Evolutionary conservation across 2,329 filamentous ascomycete species (phyloP), one percentile per base, ranked within the genome.

Genomic region (Penicillium crustosum): DNA sequence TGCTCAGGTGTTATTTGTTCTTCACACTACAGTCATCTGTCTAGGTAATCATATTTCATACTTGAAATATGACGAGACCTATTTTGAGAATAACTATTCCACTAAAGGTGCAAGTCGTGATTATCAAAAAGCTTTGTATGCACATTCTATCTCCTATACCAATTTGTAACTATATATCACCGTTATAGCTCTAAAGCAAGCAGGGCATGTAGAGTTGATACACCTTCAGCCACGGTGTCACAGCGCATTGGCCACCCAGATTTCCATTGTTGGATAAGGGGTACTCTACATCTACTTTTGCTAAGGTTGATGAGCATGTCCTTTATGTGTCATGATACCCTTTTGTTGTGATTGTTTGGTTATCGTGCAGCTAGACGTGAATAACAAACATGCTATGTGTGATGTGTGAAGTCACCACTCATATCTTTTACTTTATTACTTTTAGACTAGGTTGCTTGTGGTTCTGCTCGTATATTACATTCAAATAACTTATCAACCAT

Each of bases 171-270:
- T 36, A 10, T 27, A 35, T n/a, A 27, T 33, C 7, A 36, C 12
- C 17, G 29, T 55, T 21, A 19, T 17, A 2, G 9, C 29, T 38
- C 25, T 21, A 38, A 27, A 36, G n/a, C 48, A 52, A 45, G 23
- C 29, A 45, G 42, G 21, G 13, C 6, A 44, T 45, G 19, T 44
- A 55, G 49, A 44, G 17, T 44, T 56, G 47, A 56, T 56, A 50
- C 17, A 43, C 23, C 17, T 31, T 38, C 53, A 56, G 48, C 53
- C 53, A 31, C 47, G 31, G 53, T 56, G 31, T 52, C 21, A 56
- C 53, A 56, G 39, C n/a, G 47, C 48, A 51, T 33, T 56, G 39
- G 31, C 47, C 48, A 38, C 41, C 36, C 12, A 10, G 13, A 38
- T 23, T 1, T 44, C 9, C 17, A n/a, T 31, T 31, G 8, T 45